Evolutionary conservation across 768 basidiomycete genomes (phyloP).

Genomic region (Boletus patriciae): DNA sequence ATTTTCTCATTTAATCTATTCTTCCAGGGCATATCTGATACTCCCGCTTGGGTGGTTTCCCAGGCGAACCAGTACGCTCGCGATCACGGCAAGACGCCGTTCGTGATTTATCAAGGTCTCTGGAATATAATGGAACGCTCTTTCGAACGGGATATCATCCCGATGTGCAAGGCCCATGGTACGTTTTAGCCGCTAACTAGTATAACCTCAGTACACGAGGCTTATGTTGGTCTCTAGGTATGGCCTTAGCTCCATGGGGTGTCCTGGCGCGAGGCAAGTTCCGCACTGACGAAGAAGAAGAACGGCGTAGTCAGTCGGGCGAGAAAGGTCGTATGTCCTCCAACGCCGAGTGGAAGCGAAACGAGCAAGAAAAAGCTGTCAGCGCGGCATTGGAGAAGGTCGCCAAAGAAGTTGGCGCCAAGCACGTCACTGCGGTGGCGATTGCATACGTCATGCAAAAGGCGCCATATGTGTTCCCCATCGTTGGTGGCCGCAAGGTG

Average conservation of each 20-base stretch:
- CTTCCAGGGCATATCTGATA: no score
- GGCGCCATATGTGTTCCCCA: no score
- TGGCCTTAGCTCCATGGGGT: constrained; percentile 37
- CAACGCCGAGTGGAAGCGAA: no score
- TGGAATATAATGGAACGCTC: constrained; percentile 46
- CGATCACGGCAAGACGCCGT: constrained; percentile 16
- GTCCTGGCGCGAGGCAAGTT: constrained; percentile 30
- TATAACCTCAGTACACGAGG: neutral
- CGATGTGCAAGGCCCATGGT: constrained; percentile 35
- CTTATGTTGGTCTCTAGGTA: constrained; percentile 18
- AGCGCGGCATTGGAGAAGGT: no score
- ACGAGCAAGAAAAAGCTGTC: no score
- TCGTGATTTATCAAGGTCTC: constrained; percentile 51
- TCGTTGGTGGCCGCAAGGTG: no score
- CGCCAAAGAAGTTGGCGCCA: no score
- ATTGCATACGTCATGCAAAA: no score
- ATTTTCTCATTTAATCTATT: no score
- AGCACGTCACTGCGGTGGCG: no score
- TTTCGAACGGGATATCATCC: constrained; percentile 55
- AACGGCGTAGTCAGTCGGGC: constrained; percentile 19
- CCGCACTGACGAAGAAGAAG: constrained; percentile 29
- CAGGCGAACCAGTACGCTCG: no score
- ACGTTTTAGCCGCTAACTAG: constrained; percentile 6
- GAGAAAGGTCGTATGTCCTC: constrained; percentile 40
- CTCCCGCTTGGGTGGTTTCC: no score